Evolutionary conservation across 345 rosid genomes (phyloP), one percentile per base, ranked within the genome.

Genomic region (Cardamine resedifolia): DNA sequence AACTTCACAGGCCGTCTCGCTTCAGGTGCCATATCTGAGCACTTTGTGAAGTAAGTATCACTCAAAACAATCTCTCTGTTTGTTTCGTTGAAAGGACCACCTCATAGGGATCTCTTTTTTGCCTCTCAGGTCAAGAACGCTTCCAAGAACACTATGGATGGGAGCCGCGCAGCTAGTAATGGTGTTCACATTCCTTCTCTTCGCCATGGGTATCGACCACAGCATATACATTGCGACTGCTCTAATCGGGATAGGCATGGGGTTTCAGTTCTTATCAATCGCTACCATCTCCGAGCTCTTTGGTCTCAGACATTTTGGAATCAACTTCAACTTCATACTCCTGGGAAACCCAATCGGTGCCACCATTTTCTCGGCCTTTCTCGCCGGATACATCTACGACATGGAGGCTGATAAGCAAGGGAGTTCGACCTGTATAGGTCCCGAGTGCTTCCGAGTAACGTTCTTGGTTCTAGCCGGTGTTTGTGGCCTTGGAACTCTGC

Each of bases 321-420:
- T 95, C 43, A 91, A 91, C 61, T 96, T 88, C 80, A 87, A 87
- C 80, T 86, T 88, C 77, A 66, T 96, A 75, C 75, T 55, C 77
- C 68, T 96, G 26, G 99, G 99, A 19, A 96, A 92, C 80, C 99
- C 97, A 1, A 34, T 84, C 5, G 99, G 99, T 26, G 99, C 99
- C 10, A 70, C 94, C 34, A 83, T 96, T 66, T 88, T 96, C 89
- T 96, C 99, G 0, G 91, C 86, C 58, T 41, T 77, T 43, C 92
- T 96, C 9, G 99, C 98, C 0, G 98, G 97, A 43, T 75, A 84
- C 74, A 79, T 88, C 6, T 92, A 96, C 12, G 99, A 96, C 66
- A 78, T 69, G 15, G 98, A 96, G 82, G 96, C 99, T 44, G 78
- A 86, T 2, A 90, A 82, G 79, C 98, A 96, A 79, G 92, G 92